Evolutionary conservation across 768 basidiomycete genomes (phyloP).

Genomic region (Mycena leptocephala): DNA sequence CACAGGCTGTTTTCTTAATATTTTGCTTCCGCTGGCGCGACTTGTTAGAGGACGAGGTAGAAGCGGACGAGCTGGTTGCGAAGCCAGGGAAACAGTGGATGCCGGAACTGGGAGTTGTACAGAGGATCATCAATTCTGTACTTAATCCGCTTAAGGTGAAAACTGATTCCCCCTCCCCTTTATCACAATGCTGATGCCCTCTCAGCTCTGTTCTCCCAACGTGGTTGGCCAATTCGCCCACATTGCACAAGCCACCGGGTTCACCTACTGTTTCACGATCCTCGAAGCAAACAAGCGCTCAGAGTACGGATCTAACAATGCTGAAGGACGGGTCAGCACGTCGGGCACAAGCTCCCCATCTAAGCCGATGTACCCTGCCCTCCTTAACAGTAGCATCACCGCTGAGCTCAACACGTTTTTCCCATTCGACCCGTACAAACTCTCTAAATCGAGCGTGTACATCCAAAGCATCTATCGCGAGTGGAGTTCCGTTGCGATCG

Average conservation of each 20-base stretch:
- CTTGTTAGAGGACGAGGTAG: slow-evolving; percentile 73
- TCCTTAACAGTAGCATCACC: slow-evolving; percentile 58
- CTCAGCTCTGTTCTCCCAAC: slow-evolving; percentile 88
- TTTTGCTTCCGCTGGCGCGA: slow-evolving; percentile 99
- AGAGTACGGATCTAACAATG: slow-evolving; percentile 58
- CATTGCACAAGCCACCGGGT: slow-evolving; percentile 90
- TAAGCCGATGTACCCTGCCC: slow-evolving; percentile 41
- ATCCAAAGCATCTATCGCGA: slow-evolving; percentile 92
- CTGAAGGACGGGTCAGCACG: slow-evolving; percentile 32
- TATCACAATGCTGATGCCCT: slow-evolving; percentile 12
- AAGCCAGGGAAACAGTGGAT: slow-evolving; percentile 83
- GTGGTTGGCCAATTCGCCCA: slow-evolving; percentile 96
- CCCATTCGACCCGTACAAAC: slow-evolving; percentile 97
- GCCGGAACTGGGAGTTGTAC: slow-evolving; percentile 81
- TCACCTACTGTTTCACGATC: slow-evolving; percentile 95
- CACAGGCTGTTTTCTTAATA: slow-evolving; percentile 94
- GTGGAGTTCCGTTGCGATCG: slow-evolving; percentile 89
- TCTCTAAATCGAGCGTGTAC: slow-evolving; percentile 83
- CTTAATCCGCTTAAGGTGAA: slow-evolving; percentile 95
- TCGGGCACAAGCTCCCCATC: slow-evolving; percentile 4
- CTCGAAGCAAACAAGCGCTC: slow-evolving; percentile 90
- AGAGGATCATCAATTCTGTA: slow-evolving; percentile 84
- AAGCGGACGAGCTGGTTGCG: slow-evolving; percentile 60
- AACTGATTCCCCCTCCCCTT: slow-evolving; percentile 7
- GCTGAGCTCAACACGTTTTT: slow-evolving; percentile 94